Conservation (phyloP, 768 basidiomycete genomes). For the Lactifluus volemus region DNA sequence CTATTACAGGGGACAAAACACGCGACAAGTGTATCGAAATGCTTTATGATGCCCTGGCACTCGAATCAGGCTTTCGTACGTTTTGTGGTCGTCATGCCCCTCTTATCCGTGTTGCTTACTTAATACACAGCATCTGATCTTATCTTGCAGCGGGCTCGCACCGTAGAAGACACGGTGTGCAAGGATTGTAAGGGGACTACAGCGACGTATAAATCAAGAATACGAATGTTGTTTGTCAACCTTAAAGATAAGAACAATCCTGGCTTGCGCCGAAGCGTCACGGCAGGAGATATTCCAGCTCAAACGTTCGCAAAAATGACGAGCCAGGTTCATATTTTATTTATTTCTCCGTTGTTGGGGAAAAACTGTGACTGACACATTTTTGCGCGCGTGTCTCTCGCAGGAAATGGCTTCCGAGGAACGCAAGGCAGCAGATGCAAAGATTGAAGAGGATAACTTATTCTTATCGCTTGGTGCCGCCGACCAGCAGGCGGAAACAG, state of each 20-base stretch:
- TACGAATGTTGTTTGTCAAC: constrained; percentile 85
- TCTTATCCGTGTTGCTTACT: background rate
- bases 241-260: constrained; percentile 96
- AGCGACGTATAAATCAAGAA: constrained; percentile 60
- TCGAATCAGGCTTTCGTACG: constrained; percentile 83
- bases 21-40: constrained; percentile 85
- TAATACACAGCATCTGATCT: constrained; percentile 50
- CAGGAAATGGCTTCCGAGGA: constrained; percentile 97
- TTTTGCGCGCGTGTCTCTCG: background rate
- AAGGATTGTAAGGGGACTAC: constrained; percentile 36
- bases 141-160: constrained; percentile 56
- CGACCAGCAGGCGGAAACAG: constrained; percentile 89
- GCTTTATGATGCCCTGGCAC: constrained; percentile 84
- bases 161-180: constrained; percentile 61
- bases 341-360: background rate
- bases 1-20: constrained; percentile 57
- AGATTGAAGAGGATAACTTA: constrained; percentile 78
- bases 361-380: background rate
- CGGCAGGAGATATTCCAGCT: constrained; percentile 68
- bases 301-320: constrained; percentile 71
- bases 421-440: constrained; percentile 72
- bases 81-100: constrained; percentile 28
- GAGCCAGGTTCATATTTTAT: constrained; percentile 49
- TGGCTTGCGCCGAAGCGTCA: constrained; percentile 71
- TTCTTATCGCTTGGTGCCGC: constrained; percentile 87